These are phyloP conservation scores for Dentiscutata heterogama DNA, from an alignment of 371 early-diverging fungal genomes.

Conservation along the genomic window DNA sequence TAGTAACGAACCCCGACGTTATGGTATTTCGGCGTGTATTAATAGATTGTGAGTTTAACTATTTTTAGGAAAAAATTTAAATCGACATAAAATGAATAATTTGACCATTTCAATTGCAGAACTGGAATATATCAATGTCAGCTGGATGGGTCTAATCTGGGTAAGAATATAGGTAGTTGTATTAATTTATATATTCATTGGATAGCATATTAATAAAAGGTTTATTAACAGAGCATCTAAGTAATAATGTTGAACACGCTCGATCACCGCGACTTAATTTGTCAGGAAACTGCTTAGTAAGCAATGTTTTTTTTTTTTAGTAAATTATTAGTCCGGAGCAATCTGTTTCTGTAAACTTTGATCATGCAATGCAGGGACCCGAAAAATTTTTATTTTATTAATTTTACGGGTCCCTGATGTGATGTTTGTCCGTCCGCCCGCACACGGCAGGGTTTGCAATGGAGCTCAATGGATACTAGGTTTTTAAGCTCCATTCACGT, in stretches of 20 bases:
- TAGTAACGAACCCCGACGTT: conserved; percentile 17
- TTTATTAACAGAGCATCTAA: background rate
- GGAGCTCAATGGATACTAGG: too few species aligned
- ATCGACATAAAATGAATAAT: background rate
- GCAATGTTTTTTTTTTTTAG: background rate
- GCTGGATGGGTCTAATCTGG: conserved; percentile 38
- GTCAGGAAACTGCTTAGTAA: background rate
- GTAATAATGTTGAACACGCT: background rate
- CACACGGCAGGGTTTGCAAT: too few species aligned
- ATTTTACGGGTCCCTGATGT: too few species aligned
- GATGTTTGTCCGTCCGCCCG: too few species aligned
- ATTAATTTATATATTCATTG: background rate
- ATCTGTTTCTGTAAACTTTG: conserved; percentile 16
- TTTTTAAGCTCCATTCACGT: too few species aligned
- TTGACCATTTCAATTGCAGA: background rate
- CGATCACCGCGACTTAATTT: conserved; percentile 14
- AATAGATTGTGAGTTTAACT: conserved; percentile 14
- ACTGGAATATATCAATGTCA: conserved; percentile 25
- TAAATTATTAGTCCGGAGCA: too few species aligned
- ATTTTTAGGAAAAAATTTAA: background rate
- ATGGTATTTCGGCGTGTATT: conserved; percentile 14
- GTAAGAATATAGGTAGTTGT: background rate
- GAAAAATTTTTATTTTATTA: too few species aligned
- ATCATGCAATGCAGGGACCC: too few species aligned
- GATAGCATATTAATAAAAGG: background rate